Evolutionary conservation across 108 stramenopile species (phyloP).

Genomic region (Skeletonema tropicum): DNA sequence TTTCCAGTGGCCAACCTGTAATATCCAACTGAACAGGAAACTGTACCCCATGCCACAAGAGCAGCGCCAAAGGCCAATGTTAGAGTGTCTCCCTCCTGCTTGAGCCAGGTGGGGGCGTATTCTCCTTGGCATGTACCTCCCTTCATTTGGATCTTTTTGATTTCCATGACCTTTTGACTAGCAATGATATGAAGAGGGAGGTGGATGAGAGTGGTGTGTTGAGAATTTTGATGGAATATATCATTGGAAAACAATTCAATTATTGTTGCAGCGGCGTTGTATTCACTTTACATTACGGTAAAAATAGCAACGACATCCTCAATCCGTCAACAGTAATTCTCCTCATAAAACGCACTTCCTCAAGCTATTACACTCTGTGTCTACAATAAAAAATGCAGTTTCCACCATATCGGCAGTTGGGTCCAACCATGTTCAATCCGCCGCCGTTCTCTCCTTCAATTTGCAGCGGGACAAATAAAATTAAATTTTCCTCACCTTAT

Average conservation of each 20-base stretch:
- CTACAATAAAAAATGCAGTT: not conserved
- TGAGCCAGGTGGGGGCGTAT: conserved; percentile 81
- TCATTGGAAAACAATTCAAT: too few species aligned
- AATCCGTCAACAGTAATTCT: not conserved
- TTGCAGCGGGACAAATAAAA: not conserved
- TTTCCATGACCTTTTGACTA: conserved; percentile 69
- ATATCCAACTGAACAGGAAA: conserved; percentile 39
- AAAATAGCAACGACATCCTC: too few species aligned
- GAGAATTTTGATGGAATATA: not conserved
- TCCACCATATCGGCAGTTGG: not conserved
- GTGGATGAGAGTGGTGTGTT: not conserved
- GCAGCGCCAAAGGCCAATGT: conserved; percentile 52
- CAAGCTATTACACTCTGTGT: not conserved
- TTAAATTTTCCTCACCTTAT: conserved; percentile 62
- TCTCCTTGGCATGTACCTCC: conserved; percentile 83
- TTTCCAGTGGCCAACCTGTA: conserved; percentile 83
- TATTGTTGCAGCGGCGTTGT: too few species aligned
- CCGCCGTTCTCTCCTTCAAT: not conserved
- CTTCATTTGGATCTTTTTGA: conserved; percentile 69
- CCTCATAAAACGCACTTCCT: not conserved
- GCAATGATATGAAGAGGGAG: conserved; percentile 6
- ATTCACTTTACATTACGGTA: too few species aligned
- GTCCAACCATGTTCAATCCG: not conserved
- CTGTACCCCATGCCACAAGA: conserved; percentile 51
- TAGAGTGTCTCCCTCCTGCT: conserved; percentile 65